Conservation (phyloP, 78 protist genomes). For the Dictyostelium capitatum region DNA sequence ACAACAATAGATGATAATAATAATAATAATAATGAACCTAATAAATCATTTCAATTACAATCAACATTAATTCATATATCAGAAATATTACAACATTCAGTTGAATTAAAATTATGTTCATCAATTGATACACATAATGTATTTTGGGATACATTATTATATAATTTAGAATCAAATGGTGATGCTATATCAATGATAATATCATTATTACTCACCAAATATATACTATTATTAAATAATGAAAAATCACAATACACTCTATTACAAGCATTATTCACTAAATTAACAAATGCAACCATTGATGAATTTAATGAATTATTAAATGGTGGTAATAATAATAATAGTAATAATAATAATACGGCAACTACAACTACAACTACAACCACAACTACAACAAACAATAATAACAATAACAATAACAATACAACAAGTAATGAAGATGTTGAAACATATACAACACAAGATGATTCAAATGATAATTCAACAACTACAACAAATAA, state of each 20-base stretch:
- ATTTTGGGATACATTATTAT: conserved; percentile 67
- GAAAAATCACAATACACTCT: not conserved
- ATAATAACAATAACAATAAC: not conserved
- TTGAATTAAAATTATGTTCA: conserved; percentile 55
- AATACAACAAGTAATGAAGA: not conserved
- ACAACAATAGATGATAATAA: not conserved
- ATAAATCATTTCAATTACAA: conserved; percentile 17
- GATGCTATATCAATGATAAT: conserved; percentile 61
- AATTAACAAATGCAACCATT: conserved; percentile 13
- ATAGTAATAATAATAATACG: not conserved
- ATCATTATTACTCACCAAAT: conserved; percentile 48
- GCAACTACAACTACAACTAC: not conserved
- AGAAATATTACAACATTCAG: conserved; percentile 66
- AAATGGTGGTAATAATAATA: not conserved
- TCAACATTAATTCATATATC: conserved; percentile 67
- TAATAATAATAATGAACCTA: conserved; percentile 4
- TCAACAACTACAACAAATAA: not conserved
- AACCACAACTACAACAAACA: not conserved
- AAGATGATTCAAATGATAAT: not conserved
- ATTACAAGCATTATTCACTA: conserved; percentile 6
- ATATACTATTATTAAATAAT: conserved; percentile 19
- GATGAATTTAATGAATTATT: conserved; percentile 6
- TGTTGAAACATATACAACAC: not conserved
- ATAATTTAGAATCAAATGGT: conserved; percentile 29
- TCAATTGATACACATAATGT: conserved; percentile 46